phyloP scores from a whole-genome alignment of 1,284 basidiomycete genomes.

The Pisolithus thermaeus region DNA sequence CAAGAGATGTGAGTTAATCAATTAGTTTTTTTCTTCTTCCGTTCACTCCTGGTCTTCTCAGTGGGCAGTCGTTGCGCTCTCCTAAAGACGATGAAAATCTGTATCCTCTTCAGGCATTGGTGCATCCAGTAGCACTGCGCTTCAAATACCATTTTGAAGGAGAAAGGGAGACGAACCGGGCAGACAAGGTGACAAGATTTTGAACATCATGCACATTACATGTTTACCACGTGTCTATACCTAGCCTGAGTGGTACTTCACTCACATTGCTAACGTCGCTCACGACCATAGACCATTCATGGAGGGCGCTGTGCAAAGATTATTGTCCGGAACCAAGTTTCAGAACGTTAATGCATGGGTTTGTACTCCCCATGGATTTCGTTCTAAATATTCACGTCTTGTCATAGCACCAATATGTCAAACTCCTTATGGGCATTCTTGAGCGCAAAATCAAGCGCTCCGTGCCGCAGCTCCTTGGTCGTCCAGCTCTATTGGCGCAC shows the following conservation, averaged over 20 bases:
- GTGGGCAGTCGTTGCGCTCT: constrained; percentile 37
- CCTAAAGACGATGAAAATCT: constrained; percentile 44
- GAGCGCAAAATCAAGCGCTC: constrained; percentile 69
- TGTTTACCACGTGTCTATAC: constrained; percentile 1
- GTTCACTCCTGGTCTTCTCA: constrained; percentile 26
- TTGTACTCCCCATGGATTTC: constrained; percentile 19
- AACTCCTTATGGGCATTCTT: constrained; percentile 66
- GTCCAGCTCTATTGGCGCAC: constrained; percentile 87
- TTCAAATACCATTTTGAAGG: constrained; percentile 98
- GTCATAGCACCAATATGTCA: constrained; percentile 69
- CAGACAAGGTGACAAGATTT: constrained; percentile 72
- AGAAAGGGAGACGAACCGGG: constrained; percentile 78
- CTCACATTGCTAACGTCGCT: constrained; percentile 79
- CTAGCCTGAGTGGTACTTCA: constrained; percentile 96
- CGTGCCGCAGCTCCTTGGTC: constrained; percentile 68
- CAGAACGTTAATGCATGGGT: constrained; percentile 72
- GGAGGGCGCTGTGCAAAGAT: constrained; percentile 67
- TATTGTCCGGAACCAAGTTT: constrained; percentile 61
- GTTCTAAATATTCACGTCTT: constrained; percentile 6
- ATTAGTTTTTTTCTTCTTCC: neutral
- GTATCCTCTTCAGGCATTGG: constrained; percentile 81
- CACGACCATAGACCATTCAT: constrained; percentile 81
- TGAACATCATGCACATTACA: neutral
- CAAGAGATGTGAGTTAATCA: constrained; percentile 62
- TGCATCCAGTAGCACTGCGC: constrained; percentile 78